These are phyloP conservation scores for Globisporangium spinosum DNA, from an alignment of 352 stramenopile species.

Conservation along the genomic window DNA sequence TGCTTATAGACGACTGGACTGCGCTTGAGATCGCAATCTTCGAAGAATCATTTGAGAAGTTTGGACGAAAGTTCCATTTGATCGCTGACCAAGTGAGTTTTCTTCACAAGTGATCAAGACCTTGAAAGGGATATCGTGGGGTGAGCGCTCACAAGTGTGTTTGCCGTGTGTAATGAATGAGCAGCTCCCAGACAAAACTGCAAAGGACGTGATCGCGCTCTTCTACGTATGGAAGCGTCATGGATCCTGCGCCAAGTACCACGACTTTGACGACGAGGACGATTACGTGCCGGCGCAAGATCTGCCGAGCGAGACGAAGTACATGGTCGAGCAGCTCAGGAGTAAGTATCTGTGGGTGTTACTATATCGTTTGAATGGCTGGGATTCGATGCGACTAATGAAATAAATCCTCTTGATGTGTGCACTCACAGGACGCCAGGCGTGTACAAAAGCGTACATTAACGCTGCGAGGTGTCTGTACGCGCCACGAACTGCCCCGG, in stretches of 20 bases:
- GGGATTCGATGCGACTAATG: not conserved
- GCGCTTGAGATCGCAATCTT: conserved; percentile 73
- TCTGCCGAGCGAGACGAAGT: conserved; percentile 53
- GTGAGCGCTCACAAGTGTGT: too few species aligned
- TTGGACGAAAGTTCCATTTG: conserved; percentile 73
- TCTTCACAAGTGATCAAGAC: conserved; percentile 23
- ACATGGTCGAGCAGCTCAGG: conserved; percentile 57
- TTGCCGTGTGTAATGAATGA: not conserved
- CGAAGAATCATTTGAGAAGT: conserved; percentile 69
- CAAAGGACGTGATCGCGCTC: conserved; percentile 67
- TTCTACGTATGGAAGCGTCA: conserved; percentile 90
- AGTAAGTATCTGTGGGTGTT: conserved; percentile 23
- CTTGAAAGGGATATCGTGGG: conserved; percentile 19
- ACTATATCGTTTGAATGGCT: conserved; percentile 9
- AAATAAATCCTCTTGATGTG: not conserved
- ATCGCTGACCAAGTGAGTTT: conserved; percentile 60
- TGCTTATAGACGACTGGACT: conserved; percentile 65
- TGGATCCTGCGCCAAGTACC: conserved; percentile 36
- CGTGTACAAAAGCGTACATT: conserved; percentile 66
- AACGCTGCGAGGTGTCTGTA: conserved; percentile 55
- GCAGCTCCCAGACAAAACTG: conserved; percentile 59
- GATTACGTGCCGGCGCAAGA: conserved; percentile 53
- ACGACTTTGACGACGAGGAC: conserved; percentile 38
- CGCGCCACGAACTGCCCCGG: conserved; percentile 25
- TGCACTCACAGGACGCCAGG: conserved; percentile 44